Percentiles rank a stretch among this genome's conserved stretches.
phyloP scores from a whole-genome alignment of 2,329 filamentous ascomycete genomes.

The Knoxdaviesia capensis region DNA sequence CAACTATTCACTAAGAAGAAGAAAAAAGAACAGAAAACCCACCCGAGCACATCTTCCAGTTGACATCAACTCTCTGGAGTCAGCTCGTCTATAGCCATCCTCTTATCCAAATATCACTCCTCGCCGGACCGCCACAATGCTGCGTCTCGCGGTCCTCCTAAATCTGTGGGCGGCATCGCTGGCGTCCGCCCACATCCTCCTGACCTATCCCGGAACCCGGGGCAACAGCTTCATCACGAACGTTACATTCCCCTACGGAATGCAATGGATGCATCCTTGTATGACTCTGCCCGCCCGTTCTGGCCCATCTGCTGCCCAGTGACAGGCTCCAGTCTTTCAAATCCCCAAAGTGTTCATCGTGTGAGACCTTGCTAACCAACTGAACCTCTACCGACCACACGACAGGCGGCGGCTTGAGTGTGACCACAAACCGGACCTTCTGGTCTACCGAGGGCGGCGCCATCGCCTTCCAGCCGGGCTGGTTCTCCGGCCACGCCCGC shows the following conservation, averaged over 20 bases:
- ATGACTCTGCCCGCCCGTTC: conserved; percentile 12
- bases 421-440: conserved; percentile 54
- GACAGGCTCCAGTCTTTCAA: no score
- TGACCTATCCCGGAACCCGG: conserved; percentile 45
- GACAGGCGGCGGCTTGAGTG: conserved; percentile 55
- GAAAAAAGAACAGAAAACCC: background rate
- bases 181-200: conserved; percentile 27
- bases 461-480: conserved; percentile 61
- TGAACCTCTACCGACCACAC: background rate
- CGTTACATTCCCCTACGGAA: conserved; percentile 43
- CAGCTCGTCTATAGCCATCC: background rate
- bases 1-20: background rate
- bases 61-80: background rate
- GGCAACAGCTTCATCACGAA: conserved; percentile 45
- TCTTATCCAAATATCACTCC: background rate
- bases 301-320: background rate
- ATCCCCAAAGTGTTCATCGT: no score
- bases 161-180: conserved; percentile 4
- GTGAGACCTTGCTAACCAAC: conserved; percentile 1
- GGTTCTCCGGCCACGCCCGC: conserved; percentile 62
- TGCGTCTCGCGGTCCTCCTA: background rate
- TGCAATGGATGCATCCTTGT: conserved; percentile 59
- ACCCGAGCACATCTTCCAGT: background rate
- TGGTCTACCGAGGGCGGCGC: conserved; percentile 65
- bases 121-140: background rate